A percentile compares a stretch with the other conserved stretches of the same genome.
These are phyloP conservation scores for Calocybe gangraenosa DNA, from an alignment of 768 basidiomycete species.

Conservation along the genomic window DNA sequence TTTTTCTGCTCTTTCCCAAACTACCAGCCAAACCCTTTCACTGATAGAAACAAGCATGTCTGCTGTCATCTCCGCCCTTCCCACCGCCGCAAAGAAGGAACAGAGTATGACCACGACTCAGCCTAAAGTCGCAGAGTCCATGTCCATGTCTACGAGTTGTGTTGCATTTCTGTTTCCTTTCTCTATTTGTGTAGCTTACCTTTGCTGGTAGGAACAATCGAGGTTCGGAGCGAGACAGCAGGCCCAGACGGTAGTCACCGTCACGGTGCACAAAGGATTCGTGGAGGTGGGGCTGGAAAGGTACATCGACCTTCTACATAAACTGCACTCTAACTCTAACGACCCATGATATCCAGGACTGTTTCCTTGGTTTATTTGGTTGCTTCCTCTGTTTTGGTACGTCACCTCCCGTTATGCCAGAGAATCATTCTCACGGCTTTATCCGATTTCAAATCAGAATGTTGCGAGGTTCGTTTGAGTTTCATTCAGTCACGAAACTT, in stretches of 20 bases:
- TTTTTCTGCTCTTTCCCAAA: too few relatives aligned
- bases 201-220: background rate
- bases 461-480: constrained; percentile 56
- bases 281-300: constrained; percentile 70
- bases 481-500: background rate
- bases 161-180: too few relatives aligned
- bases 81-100: too few relatives aligned
- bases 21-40: too few relatives aligned
- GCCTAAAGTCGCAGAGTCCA: background rate
- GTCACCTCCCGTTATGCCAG: constrained; percentile 19
- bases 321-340: background rate
- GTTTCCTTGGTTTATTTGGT: constrained; percentile 54
- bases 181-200: background rate
- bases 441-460: constrained; percentile 43
- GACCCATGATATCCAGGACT: constrained; percentile 42
- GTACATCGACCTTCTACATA: constrained; percentile 25
- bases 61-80: too few relatives aligned
- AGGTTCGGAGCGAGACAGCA: constrained; percentile 4
- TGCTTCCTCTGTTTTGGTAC: constrained; percentile 75
- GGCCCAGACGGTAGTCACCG: constrained; percentile 20
- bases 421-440: too few relatives aligned
- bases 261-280: constrained; percentile 52
- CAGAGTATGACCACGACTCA: background rate
- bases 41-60: too few relatives aligned
- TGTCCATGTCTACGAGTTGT: background rate